Evolutionary conservation across 2,329 filamentous ascomycete species (phyloP), one percentile per base, ranked within the genome.

Genomic region (Botryotinia narcissicola): DNA sequence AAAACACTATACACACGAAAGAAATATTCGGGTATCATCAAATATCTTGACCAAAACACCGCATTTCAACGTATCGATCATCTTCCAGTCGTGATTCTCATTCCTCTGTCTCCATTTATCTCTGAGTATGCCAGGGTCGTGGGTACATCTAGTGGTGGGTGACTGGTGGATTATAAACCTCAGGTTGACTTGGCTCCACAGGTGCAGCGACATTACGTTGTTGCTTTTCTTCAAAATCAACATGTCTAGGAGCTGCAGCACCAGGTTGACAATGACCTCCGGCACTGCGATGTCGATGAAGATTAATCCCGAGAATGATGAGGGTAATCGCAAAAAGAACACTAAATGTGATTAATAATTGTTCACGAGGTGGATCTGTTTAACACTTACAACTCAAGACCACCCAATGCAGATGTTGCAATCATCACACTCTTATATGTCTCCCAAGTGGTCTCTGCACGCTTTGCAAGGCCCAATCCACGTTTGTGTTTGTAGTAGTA

Each of bases 401-500:
- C 64, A 18, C 40, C 64, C 25, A 73, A 64, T 25, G 61, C 57
- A 32, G 57, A 32, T 25, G 71, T 35, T 35, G 51, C 71, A 32
- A 69, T 62, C 71, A 73, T 70, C 12, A 44, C 35, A 51, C 10
- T n/a, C 29, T 48, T 67, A 42, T 69, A 73, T 12, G 57, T 73
- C 20, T 59, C 32, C 46, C 54, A 44, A 32, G 71, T 69, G 22
- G 63, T 69, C n/a, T 42, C 42, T 29, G 48, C 48, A 37, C 71
- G 60, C 63, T 48, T 73, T 4, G 32, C 42, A 25, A 51, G 14
- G 8, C 44, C 62, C 16, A 72, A 20, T 35, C 25, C 63, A 22
- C 71, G 62, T 69, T 69, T 72, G 2, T 61, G 40, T n/a, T 68
- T 69, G 44, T 69, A 72, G 40, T 59, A 69, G 40, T 59, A 69